Evolutionary conservation across 2,329 filamentous ascomycete species (phyloP).

Genomic region (Escovopsis sp.): DNA sequence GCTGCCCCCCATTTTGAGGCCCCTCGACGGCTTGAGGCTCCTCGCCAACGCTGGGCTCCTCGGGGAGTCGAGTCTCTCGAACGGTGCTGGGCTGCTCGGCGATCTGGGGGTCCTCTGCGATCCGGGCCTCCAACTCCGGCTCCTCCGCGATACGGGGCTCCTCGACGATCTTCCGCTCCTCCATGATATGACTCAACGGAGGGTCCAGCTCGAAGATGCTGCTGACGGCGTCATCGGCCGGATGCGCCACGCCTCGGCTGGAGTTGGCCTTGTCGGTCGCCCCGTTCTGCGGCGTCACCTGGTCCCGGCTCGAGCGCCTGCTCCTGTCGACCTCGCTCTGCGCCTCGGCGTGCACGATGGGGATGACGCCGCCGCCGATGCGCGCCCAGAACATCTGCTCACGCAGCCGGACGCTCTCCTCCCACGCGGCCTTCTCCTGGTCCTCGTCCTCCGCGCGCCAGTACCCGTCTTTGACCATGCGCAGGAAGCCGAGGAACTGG

Average conservation of each 20-base stretch:
- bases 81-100: no score
- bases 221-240: slow-evolving; percentile 2
- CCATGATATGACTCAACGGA: neutral
- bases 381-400: slow-evolving; percentile 97
- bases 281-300: neutral
- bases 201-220: slow-evolving; percentile 3
- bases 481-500: slow-evolving; percentile 81
- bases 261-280: slow-evolving; percentile 1
- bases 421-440: slow-evolving; percentile 80
- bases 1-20: no score
- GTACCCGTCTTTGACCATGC: slow-evolving; percentile 84
- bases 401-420: slow-evolving; percentile 75
- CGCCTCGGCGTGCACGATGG: slow-evolving; percentile 27
- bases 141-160: neutral
- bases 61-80: no score
- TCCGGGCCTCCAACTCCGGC: slow-evolving; percentile 1
- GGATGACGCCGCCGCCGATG: slow-evolving; percentile 80
- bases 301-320: slow-evolving; percentile 20
- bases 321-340: slow-evolving; percentile 18
- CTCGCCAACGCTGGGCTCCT: no score
- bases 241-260: neutral
- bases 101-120: no score
- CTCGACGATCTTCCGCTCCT: neutral
- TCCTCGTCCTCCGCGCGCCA: slow-evolving; percentile 74
- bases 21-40: no score